phyloP scores from a whole-genome alignment of 164 flowering plant genomes.

The Warburgia ugandensis region DNA sequence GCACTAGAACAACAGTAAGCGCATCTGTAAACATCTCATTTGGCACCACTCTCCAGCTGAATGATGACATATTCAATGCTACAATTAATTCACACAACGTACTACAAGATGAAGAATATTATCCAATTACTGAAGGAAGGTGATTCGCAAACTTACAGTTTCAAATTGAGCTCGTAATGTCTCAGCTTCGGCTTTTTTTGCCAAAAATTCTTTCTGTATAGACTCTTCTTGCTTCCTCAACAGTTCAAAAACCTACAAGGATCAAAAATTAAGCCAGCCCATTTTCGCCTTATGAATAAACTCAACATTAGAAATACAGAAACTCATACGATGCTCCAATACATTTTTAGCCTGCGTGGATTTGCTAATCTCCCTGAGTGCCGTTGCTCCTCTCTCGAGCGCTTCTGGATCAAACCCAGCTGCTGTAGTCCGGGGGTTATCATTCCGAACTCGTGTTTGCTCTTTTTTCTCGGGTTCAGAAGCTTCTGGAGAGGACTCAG shows the following conservation, averaged over 20 bases:
- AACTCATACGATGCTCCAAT: background rate
- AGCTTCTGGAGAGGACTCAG: background rate
- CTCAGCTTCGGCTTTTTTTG: conserved; percentile 56
- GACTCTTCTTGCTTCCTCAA: conserved; percentile 85
- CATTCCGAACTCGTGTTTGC: conserved; percentile 43
- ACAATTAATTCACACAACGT: no score
- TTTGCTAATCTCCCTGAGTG: conserved; percentile 38
- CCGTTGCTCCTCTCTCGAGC: conserved; percentile 66
- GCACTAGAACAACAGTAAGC: no score
- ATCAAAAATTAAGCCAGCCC: no score
- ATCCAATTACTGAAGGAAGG: no score
- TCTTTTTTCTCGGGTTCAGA: conserved; percentile 7
- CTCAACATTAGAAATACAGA: background rate
- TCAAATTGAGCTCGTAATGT: conserved; percentile 67
- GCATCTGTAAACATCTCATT: no score
- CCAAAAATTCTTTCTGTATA: conserved; percentile 44
- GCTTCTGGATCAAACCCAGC: conserved; percentile 92
- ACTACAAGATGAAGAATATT: no score
- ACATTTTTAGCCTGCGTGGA: conserved; percentile 58
- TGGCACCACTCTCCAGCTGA: no score
- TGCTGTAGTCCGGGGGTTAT: conserved; percentile 73
- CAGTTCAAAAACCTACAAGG: conserved; percentile 70
- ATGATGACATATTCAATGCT: no score
- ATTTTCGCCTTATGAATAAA: no score
- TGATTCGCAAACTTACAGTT: no score